Evolutionary conservation across 1,284 basidiomycete species (phyloP).

Genomic region (Cutaneotrichosporon sp.): DNA sequence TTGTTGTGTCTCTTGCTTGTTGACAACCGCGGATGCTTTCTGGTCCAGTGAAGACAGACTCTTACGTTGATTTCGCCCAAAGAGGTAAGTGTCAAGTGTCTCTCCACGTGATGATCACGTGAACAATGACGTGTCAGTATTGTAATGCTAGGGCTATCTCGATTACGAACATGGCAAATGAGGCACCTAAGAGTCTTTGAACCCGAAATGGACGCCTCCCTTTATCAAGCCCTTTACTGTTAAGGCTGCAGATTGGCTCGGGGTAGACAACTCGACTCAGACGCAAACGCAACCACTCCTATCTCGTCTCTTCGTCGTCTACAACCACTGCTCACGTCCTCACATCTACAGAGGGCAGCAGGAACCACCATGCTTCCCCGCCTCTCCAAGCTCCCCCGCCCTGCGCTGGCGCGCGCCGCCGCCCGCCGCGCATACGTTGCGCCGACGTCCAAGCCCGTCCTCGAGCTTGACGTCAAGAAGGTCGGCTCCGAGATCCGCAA

Average conservation of each 20-base stretch:
- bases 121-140: conserved; percentile 12
- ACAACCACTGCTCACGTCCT: conserved; percentile 4
- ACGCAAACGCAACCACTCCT: background rate
- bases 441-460: conserved; percentile 42
- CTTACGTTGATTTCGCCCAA: conserved; percentile 10
- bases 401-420: conserved; percentile 23
- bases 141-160: background rate
- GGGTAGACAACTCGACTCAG: background rate
- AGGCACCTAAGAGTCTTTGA: background rate
- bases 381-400: conserved; percentile 30
- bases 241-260: conserved; percentile 1
- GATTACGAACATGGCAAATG: background rate
- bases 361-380: conserved; percentile 37
- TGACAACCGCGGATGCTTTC: conserved; percentile 14
- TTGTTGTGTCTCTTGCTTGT: conserved; percentile 18
- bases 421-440: conserved; percentile 28
- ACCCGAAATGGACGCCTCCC: background rate
- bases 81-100: background rate
- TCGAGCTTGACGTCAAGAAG: conserved; percentile 49
- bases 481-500: conserved; percentile 51
- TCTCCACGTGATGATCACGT: background rate
- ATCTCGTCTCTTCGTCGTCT: conserved; percentile 11
- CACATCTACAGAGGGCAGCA: conserved; percentile 17
- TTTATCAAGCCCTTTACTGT: background rate
- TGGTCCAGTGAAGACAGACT: background rate